Percentiles rank a stretch among this genome's conserved stretches.
phyloP scores from a whole-genome alignment of 495 filamentous ascomycete species.

The Cercophora samala region DNA sequence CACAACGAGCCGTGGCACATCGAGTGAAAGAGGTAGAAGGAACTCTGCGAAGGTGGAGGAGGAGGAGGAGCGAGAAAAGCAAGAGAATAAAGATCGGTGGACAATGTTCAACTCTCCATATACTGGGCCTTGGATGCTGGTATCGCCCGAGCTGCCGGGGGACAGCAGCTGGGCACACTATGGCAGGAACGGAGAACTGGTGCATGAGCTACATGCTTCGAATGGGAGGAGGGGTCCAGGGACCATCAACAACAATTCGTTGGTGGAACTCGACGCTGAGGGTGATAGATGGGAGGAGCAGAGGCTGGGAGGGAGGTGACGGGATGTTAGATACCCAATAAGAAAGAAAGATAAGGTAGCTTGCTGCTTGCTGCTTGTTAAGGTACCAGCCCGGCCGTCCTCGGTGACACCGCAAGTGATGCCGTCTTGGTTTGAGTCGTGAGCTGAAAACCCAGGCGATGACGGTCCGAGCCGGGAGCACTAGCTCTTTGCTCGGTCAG shows the following conservation, averaged over 20 bases:
- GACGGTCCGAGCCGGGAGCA: not conserved
- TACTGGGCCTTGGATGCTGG: not conserved
- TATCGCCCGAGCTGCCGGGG: slow-evolving; percentile 4
- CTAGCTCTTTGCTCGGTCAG: not conserved
- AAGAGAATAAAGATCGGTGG: not conserved
- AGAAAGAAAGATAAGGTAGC: too few relatives aligned
- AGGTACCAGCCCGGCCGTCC: too few relatives aligned
- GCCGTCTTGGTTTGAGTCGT: not conserved
- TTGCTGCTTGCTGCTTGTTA: too few relatives aligned
- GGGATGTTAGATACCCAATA: not conserved
- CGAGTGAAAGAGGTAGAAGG: not conserved
- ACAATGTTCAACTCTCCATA: not conserved
- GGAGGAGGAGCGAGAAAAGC: not conserved
- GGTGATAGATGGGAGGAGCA: not conserved
- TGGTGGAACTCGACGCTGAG: slow-evolving; percentile 16
- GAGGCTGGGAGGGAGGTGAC: not conserved
- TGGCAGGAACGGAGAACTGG: slow-evolving; percentile 7
- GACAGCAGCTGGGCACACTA: not conserved
- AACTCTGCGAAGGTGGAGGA: not conserved
- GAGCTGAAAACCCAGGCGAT: not conserved
- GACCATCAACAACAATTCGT: slow-evolving; percentile 19
- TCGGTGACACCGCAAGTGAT: too few relatives aligned
- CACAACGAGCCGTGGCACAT: not conserved
- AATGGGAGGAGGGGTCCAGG: not conserved
- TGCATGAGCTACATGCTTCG: slow-evolving; percentile 17